phyloP scores from a whole-genome alignment of 2,329 filamentous ascomycete species.

The Cladosporium sphaerospermum region DNA sequence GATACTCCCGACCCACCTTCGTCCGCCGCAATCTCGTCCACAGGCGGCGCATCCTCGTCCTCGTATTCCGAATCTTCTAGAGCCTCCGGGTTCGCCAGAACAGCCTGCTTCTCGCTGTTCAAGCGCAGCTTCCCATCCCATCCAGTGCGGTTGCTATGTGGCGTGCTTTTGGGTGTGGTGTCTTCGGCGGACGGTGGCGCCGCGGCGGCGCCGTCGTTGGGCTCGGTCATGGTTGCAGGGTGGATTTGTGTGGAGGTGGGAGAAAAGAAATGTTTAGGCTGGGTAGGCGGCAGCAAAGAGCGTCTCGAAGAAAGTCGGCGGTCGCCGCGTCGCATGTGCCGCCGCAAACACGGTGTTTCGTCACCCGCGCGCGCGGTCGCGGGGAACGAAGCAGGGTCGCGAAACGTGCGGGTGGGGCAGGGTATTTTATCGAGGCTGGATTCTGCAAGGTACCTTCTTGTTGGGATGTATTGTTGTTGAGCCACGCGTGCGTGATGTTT shows the following conservation, averaged over 20 bases:
- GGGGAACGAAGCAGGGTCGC: too few species aligned
- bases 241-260: background rate
- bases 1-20: slow-evolving; percentile 53
- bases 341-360: too few species aligned
- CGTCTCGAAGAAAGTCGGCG: too few species aligned
- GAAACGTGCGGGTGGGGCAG: too few species aligned
- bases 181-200: background rate
- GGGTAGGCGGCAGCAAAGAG: too few species aligned
- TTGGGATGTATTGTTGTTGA: too few species aligned
- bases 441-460: too few species aligned
- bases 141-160: slow-evolving; percentile 39
- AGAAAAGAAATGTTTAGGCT: too few species aligned
- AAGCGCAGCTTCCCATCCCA: slow-evolving; percentile 82
- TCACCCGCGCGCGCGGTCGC: too few species aligned
- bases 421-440: too few species aligned
- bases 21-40: slow-evolving; percentile 72
- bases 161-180: slow-evolving; percentile 9
- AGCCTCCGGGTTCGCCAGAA: slow-evolving; percentile 71
- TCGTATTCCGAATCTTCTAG: slow-evolving; percentile 82
- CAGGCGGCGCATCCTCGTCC: slow-evolving; percentile 59
- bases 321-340: too few species aligned
- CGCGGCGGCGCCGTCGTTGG: slow-evolving; percentile 2
- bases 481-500: too few species aligned
- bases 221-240: slow-evolving; percentile 5
- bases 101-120: slow-evolving; percentile 53